Percentiles rank a stretch among this genome's conserved stretches.
Evolutionary conservation across 2,329 filamentous ascomycete species (phyloP).

Genomic region (Pseudopithomyces chartarum): DNA sequence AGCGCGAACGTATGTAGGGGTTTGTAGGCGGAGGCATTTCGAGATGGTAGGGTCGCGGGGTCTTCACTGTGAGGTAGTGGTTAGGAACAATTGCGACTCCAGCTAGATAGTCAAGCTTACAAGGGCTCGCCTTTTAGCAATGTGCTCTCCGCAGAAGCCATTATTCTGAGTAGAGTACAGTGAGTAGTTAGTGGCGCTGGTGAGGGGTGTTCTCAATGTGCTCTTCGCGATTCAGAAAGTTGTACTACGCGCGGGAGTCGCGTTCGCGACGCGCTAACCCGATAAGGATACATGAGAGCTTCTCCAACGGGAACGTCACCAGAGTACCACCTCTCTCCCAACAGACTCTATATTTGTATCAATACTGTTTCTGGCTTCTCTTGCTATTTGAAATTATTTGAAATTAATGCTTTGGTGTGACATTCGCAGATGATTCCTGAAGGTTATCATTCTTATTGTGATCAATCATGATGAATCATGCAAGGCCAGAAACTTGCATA

Average conservation of each 20-base stretch:
- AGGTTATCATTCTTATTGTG: too few species aligned
- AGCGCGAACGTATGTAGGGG: constrained; percentile 77
- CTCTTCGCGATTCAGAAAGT: neutral
- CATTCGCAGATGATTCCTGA: too few species aligned
- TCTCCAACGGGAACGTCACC: neutral
- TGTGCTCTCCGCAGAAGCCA: constrained; percentile 24
- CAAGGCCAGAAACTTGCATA: too few species aligned
- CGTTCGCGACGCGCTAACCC: constrained; percentile 16
- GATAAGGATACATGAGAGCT: constrained; percentile 4
- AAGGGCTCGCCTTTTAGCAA: constrained; percentile 36
- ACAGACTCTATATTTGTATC: too few species aligned
- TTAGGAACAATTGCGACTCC: constrained; percentile 11
- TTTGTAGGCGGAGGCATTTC: constrained; percentile 65
- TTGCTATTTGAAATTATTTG: too few species aligned
- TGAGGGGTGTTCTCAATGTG: neutral
- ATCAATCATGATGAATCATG: too few species aligned
- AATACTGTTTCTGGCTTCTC: too few species aligned
- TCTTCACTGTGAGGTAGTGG: constrained; percentile 26
- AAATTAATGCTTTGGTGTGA: too few species aligned
- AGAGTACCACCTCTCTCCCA: too few species aligned
- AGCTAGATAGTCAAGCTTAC: constrained; percentile 20
- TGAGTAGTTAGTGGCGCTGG: neutral
- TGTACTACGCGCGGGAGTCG: constrained; percentile 9
- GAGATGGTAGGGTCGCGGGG: constrained; percentile 24
- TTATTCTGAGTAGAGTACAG: constrained; percentile 7